A percentile compares a stretch with the other conserved stretches of the same genome.
These are phyloP conservation scores for Oryza brachyantha DNA, from an alignment of 176 grass and related monocot species.

Conservation along the genomic window DNA sequence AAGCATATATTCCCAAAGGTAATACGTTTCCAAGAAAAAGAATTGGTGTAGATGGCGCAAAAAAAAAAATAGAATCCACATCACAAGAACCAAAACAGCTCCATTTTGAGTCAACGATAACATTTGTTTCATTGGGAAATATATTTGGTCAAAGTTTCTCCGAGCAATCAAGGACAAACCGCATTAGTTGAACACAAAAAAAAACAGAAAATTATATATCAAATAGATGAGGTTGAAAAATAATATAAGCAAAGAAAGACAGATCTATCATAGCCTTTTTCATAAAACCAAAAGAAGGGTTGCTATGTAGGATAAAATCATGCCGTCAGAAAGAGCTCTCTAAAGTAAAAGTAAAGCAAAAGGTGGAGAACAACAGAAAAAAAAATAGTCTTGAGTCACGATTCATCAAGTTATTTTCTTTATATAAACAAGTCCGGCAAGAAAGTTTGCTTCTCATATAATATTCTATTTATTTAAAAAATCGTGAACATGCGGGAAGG, in stretches of 20 bases:
- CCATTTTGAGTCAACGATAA: background rate
- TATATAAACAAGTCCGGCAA: background rate
- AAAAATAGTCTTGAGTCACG: background rate
- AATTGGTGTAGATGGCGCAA: conserved; percentile 8
- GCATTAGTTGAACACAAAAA: background rate
- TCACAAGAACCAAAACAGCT: conserved; percentile 12
- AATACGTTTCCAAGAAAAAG: conserved; percentile 27
- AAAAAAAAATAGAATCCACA: conserved; percentile 15
- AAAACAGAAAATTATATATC: background rate
- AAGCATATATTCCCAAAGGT: conserved; percentile 36
- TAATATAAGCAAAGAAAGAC: background rate
- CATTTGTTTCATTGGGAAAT: background rate
- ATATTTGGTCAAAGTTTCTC: conserved; percentile 10
- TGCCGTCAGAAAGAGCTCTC: background rate
- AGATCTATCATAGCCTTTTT: background rate
- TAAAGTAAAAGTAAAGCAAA: background rate
- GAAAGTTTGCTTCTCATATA: background rate
- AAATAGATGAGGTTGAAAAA: conserved; percentile 14
- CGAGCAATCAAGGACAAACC: conserved; percentile 22
- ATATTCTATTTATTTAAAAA: background rate
- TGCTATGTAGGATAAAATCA: background rate
- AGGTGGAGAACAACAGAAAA: background rate
- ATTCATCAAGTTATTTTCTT: too few relatives aligned
- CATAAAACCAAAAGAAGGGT: background rate
- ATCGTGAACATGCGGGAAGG: background rate